phyloP scores from a whole-genome alignment of 2,329 filamentous ascomycete genomes.

The Xylogone sp. region DNA sequence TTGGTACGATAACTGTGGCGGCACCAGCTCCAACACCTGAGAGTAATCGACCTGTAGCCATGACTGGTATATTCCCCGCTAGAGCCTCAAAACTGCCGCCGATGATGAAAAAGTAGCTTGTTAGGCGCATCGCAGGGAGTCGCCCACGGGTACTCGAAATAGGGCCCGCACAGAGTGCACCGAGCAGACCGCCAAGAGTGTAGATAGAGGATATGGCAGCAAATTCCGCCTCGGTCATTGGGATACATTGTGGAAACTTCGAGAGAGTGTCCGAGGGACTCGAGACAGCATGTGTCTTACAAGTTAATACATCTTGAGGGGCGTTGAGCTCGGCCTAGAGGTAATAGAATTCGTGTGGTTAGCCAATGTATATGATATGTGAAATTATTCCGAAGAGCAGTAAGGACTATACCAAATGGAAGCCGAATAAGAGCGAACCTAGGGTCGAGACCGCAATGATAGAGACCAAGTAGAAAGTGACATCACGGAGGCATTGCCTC shows the following conservation, averaged over 20 bases:
- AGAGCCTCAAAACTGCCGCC: constrained; percentile 75
- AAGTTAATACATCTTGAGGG: constrained; percentile 89
- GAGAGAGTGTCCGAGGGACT: constrained; percentile 22
- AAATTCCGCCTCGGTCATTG: constrained; percentile 78
- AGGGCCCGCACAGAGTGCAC: constrained; percentile 76
- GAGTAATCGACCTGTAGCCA: constrained; percentile 73
- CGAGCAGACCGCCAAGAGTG: constrained; percentile 81
- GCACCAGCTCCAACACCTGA: constrained; percentile 84
- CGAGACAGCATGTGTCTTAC: constrained; percentile 57
- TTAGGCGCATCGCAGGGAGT: constrained; percentile 70
- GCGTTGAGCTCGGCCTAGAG: constrained; percentile 87
- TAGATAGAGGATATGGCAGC: constrained; percentile 87
- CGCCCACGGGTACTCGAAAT: constrained; percentile 76
- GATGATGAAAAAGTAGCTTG: constrained; percentile 69
- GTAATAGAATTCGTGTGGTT: background rate
- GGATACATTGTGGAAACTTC: constrained; percentile 72
- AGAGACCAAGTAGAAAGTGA: constrained; percentile 75
- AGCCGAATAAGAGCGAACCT: constrained; percentile 91
- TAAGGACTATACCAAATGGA: constrained; percentile 68
- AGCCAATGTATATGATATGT: constrained; percentile 2
- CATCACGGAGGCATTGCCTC: constrained; percentile 26
- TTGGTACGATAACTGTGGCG: constrained; percentile 85
- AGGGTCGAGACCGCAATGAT: constrained; percentile 74
- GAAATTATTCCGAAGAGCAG: too few relatives aligned
- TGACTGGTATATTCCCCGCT: constrained; percentile 59